Evolutionary conservation across 352 stramenopile species (phyloP).

Genomic region (Phytophthora uliginosa): DNA sequence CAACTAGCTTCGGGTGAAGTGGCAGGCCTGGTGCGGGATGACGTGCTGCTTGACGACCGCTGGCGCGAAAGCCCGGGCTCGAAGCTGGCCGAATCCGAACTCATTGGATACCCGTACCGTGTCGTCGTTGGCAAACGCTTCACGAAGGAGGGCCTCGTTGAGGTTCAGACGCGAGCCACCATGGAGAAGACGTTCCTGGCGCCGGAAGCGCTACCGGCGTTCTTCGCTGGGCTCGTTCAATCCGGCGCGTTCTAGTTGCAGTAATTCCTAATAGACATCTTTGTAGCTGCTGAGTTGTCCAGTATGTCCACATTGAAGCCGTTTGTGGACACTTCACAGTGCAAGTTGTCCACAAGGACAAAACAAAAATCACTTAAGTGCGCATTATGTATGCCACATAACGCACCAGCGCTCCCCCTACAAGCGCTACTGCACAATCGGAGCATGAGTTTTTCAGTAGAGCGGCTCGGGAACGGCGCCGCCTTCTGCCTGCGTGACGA

Average conservation of each 20-base stretch:
- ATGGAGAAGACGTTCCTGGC: conserved; percentile 74
- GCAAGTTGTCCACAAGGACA: neutral
- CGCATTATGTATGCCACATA: neutral
- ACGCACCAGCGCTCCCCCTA: no score
- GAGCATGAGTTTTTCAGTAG: conserved; percentile 69
- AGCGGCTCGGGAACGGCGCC: conserved; percentile 75
- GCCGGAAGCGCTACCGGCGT: conserved; percentile 47
- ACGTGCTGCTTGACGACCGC: conserved; percentile 88
- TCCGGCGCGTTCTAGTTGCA: conserved; percentile 23
- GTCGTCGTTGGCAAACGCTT: conserved; percentile 89
- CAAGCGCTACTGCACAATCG: neutral
- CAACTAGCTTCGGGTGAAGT: conserved; percentile 54
- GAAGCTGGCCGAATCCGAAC: conserved; percentile 88
- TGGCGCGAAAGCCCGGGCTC: conserved; percentile 84
- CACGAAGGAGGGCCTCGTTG: conserved; percentile 76
- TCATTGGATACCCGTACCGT: conserved; percentile 88
- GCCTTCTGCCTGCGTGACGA: conserved; percentile 79
- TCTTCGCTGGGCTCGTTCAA: conserved; percentile 44
- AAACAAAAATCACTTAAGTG: neutral
- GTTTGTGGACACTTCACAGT: neutral
- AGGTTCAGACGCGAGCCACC: conserved; percentile 75
- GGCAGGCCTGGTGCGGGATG: conserved; percentile 44
- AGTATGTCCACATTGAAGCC: neutral
- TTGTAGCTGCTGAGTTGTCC: neutral
- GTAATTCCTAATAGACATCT: neutral